Conservation (phyloP, 2,329 filamentous ascomycete species). For the Coleophoma eucalyptorum region DNA sequence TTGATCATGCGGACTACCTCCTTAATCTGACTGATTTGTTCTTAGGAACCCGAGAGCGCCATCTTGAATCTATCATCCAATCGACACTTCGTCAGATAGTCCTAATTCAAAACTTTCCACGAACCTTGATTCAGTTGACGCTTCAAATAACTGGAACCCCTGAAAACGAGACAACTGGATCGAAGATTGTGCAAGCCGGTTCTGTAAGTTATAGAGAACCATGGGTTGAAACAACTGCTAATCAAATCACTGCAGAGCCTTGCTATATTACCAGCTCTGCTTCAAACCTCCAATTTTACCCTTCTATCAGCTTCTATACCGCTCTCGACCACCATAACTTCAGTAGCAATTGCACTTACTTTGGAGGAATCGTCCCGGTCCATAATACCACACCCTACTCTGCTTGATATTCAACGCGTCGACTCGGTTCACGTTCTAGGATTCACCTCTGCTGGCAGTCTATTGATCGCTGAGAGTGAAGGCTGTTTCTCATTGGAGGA, state of each 20-base stretch:
- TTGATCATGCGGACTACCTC: background rate
- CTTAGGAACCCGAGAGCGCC: conserved; percentile 66
- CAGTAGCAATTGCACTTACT: conserved; percentile 59
- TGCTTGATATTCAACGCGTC: conserved; percentile 57
- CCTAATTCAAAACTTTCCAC: conserved; percentile 70
- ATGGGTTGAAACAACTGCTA: conserved; percentile 7
- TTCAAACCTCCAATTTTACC: conserved; percentile 75
- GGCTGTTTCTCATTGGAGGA: conserved; percentile 71
- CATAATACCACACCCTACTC: conserved; percentile 57
- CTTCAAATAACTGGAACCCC: conserved; percentile 72
- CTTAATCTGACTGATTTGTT: conserved; percentile 7
- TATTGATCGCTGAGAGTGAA: conserved; percentile 78
- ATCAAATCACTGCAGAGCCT: conserved; percentile 55
- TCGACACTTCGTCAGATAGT: conserved; percentile 71
- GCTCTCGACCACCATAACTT: conserved; percentile 67
- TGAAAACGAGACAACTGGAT: conserved; percentile 60
- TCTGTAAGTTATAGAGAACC: conserved; percentile 39
- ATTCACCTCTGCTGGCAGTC: conserved; percentile 69
- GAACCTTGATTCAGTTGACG: conserved; percentile 75
- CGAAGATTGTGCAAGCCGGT: conserved; percentile 55
- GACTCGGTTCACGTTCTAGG: conserved; percentile 78
- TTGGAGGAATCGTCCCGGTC: conserved; percentile 33
- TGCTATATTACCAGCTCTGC: conserved; percentile 72
- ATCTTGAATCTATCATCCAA: conserved; percentile 75
- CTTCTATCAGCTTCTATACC: conserved; percentile 82